phyloP scores from a whole-genome alignment of 2,329 filamentous ascomycete species.

The Parascedosporium putredinis region DNA sequence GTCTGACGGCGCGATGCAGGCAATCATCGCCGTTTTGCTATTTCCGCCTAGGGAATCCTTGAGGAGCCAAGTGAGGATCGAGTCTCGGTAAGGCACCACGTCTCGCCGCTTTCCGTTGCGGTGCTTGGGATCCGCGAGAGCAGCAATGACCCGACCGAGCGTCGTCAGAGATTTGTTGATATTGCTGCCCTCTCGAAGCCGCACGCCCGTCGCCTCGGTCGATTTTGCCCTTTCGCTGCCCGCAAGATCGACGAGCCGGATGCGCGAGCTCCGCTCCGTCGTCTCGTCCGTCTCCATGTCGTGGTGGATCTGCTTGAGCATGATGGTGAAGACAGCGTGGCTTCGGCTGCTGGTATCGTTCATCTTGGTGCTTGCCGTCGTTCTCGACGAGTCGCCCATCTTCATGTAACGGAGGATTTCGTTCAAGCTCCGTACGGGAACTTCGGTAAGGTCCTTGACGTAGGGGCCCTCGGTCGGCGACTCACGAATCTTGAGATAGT shows the following conservation, averaged over 20 bases:
- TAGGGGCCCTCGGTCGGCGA: slow-evolving; percentile 92
- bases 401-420: slow-evolving; percentile 91
- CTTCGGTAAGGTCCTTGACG: slow-evolving; percentile 90
- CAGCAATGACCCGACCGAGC: slow-evolving; percentile 88
- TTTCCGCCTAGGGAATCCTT: slow-evolving; percentile 96
- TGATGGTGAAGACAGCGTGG: slow-evolving; percentile 95
- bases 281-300: slow-evolving; percentile 96
- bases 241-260: slow-evolving; percentile 87
- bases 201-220: slow-evolving; percentile 85
- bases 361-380: slow-evolving; percentile 93
- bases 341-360: slow-evolving; percentile 96
- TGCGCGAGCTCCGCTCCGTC: slow-evolving; percentile 86
- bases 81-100: slow-evolving; percentile 87
- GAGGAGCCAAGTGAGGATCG: slow-evolving; percentile 71
- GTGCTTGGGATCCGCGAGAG: slow-evolving; percentile 62
- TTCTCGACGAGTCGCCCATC: slow-evolving; percentile 76
- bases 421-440: slow-evolving; percentile 73
- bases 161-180: slow-evolving; percentile 99
- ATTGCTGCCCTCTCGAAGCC: slow-evolving; percentile 88
- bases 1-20: slow-evolving; percentile 88
- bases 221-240: slow-evolving; percentile 91
- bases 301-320: slow-evolving; percentile 96
- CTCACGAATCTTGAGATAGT: slow-evolving; percentile 95
- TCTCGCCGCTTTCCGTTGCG: slow-evolving; percentile 44
- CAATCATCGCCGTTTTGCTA: slow-evolving; percentile 98